Conservation (phyloP, 805 yeast genomes). For the Blastobotrys muscicola region DNA sequence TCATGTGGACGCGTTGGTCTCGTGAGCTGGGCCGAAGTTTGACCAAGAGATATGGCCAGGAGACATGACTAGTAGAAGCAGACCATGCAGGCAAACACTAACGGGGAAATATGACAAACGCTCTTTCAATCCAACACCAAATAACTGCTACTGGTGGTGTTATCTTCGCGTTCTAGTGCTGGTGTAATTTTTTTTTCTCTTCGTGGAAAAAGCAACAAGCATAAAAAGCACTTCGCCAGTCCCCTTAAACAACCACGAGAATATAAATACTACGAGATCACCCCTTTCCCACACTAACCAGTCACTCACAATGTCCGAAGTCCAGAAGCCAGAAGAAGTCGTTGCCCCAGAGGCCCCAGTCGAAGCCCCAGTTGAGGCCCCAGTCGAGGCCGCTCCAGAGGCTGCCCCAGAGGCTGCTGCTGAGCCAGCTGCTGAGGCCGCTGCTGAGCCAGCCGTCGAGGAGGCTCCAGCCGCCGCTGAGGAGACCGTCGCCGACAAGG, state of each 20-base stretch:
- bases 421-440: conserved; percentile 6
- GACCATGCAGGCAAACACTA: no score
- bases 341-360: conserved; percentile 5
- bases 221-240: background rate
- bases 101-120: no score
- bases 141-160: no score
- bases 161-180: no score
- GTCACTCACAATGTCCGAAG: conserved; percentile 3
- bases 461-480: conserved; percentile 7
- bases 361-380: conserved; percentile 13
- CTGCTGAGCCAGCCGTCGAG: conserved; percentile 10
- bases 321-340: conserved; percentile 4
- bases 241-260: background rate
- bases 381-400: conserved; percentile 6
- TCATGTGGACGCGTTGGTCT: no score
- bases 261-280: background rate
- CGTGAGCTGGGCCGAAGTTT: no score
- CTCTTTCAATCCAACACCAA: no score
- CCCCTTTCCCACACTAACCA: background rate
- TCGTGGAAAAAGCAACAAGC: no score
- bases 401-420: conserved; percentile 8
- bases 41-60: no score
- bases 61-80: no score
- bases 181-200: no score
- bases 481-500: conserved; percentile 7